Conservation (phyloP, 1,139 yeast species). For the Blastobotrys illinoisensis region DNA sequence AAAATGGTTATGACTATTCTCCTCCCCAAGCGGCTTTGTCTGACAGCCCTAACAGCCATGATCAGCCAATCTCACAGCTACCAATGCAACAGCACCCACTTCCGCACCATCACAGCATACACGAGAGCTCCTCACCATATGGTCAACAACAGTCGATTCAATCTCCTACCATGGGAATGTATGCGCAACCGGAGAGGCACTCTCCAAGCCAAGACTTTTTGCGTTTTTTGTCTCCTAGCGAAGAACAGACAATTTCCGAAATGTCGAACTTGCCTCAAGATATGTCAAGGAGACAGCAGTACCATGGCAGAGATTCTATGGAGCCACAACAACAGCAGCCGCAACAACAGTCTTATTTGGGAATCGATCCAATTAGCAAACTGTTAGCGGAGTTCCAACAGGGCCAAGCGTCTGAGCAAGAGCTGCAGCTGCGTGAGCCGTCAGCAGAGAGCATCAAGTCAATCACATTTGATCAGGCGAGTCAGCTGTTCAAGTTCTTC, state of each 20-base stretch:
- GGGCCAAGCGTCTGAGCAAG: background rate
- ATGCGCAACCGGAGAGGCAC: background rate
- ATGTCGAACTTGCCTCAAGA: background rate
- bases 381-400: background rate
- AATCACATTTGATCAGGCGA: constrained; percentile 40
- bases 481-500: constrained; percentile 47
- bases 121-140: background rate
- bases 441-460: background rate
- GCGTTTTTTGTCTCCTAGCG: background rate
- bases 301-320: background rate
- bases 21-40: background rate
- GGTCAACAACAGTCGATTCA: background rate
- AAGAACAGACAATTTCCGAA: background rate
- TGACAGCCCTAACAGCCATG: background rate
- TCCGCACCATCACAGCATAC: background rate
- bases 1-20: background rate
- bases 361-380: background rate
- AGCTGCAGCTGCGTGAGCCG: background rate
- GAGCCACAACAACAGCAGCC: background rate
- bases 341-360: background rate
- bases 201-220: background rate
- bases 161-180: background rate
- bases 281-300: background rate
- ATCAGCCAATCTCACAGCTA: background rate
- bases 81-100: background rate